These are phyloP conservation scores for Heimioporus sp. DNA, from an alignment of 768 basidiomycete species.

Conservation along the genomic window DNA sequence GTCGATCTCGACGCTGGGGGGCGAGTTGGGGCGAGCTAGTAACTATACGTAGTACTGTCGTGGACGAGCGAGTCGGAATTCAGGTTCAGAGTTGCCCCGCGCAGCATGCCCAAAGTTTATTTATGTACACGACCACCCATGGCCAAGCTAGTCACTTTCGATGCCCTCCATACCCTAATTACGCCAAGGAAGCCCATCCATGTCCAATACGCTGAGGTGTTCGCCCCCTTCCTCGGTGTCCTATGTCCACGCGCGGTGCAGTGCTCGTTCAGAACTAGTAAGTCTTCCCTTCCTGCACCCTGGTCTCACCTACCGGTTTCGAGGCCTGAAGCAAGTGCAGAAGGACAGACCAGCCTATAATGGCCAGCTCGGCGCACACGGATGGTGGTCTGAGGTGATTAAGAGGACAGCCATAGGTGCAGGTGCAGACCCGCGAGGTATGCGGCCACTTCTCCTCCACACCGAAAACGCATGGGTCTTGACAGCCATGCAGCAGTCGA, in stretches of 20 bases:
- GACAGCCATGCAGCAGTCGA: conserved; percentile 47
- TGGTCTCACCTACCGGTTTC: conserved; percentile 4
- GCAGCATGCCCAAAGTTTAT: conserved; percentile 12
- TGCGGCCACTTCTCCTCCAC: conserved; percentile 16
- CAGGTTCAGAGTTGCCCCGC: conserved; percentile 1
- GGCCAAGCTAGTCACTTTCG: conserved; percentile 74
- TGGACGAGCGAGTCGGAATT: no score
- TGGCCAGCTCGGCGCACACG: conserved; percentile 41
- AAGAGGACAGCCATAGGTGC: conserved; percentile 71
- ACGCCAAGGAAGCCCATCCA: conserved; percentile 66
- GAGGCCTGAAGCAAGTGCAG: conserved; percentile 53
- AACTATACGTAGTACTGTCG: no score
- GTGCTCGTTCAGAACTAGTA: conserved; percentile 60
- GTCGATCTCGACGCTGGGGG: conserved; percentile 7
- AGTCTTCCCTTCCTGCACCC: background rate
- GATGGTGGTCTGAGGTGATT: conserved; percentile 83
- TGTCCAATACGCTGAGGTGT: conserved; percentile 58
- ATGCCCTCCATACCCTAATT: conserved; percentile 74
- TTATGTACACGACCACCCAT: conserved; percentile 14
- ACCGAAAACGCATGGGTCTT: conserved; percentile 20
- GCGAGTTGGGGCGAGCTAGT: no score
- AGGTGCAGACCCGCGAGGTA: conserved; percentile 60
- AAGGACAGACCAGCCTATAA: conserved; percentile 57
- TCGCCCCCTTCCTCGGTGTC: conserved; percentile 63
- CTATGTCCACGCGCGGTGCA: conserved; percentile 53